Conservation (phyloP, 129 eudicot species). For the Oenanthe sinensis region DNA sequence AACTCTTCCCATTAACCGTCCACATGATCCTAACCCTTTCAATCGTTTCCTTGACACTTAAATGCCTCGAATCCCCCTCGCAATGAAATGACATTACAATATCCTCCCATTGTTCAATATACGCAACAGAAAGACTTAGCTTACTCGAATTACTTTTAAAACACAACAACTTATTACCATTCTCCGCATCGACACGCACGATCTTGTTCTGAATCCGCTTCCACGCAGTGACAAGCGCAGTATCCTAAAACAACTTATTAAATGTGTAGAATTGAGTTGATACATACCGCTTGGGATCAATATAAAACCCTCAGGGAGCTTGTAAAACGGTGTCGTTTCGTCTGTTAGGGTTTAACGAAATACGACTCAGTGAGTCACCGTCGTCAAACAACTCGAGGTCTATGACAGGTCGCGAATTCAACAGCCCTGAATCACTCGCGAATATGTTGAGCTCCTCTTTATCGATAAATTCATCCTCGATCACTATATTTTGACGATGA, state of each 20-base stretch:
- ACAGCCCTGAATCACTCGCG: too few species aligned
- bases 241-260: too few species aligned
- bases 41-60: slow-evolving; percentile 47
- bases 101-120: slow-evolving; percentile 72
- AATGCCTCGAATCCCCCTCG: slow-evolving; percentile 44
- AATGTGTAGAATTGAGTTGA: too few species aligned
- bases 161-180: slow-evolving; percentile 44
- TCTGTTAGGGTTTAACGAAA: too few species aligned
- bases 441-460: too few species aligned
- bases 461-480: too few species aligned
- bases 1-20: slow-evolving; percentile 80
- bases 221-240: slow-evolving; percentile 76
- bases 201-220: slow-evolving; percentile 82
- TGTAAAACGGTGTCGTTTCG: too few species aligned
- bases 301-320: slow-evolving; percentile 8
- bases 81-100: slow-evolving; percentile 49
- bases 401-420: too few species aligned
- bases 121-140: slow-evolving; percentile 51
- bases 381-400: too few species aligned
- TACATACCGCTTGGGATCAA: too few species aligned
- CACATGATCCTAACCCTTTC: slow-evolving; percentile 62
- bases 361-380: too few species aligned
- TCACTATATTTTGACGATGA: too few species aligned
- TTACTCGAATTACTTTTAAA: slow-evolving; percentile 53
- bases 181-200: slow-evolving; percentile 15